phyloP scores from a whole-genome alignment of 208 protist species.

The Leishmania arabica region DNA sequence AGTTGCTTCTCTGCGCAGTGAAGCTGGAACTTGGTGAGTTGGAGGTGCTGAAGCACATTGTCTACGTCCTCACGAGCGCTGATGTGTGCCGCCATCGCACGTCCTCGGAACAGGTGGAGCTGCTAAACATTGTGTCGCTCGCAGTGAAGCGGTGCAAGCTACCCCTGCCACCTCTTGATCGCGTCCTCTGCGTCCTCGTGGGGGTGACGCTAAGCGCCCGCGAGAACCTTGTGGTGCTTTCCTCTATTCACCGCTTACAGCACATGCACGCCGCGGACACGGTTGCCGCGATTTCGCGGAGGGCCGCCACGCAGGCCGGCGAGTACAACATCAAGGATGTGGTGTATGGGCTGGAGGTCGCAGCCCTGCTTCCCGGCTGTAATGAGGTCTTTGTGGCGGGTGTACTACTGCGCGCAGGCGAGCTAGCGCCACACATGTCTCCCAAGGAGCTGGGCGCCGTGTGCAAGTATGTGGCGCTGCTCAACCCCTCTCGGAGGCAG shows the following conservation, averaged over 20 bases:
- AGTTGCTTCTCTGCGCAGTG: constrained; percentile 54
- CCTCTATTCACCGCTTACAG: constrained; percentile 60
- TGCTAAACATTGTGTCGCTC: constrained; percentile 58
- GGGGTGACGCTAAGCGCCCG: constrained; percentile 38
- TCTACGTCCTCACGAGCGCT: constrained; percentile 30
- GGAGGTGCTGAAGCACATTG: constrained; percentile 45
- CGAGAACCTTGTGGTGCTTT: constrained; percentile 66
- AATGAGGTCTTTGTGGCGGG: constrained; percentile 53
- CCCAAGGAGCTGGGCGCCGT: constrained; percentile 54
- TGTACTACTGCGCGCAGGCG: constrained; percentile 52
- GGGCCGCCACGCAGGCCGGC: constrained; percentile 34
- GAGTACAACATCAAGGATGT: constrained; percentile 73
- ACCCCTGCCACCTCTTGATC: constrained; percentile 48
- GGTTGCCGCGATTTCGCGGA: constrained; percentile 50
- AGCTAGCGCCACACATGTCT: constrained; percentile 41
- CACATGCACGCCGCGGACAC: constrained; percentile 43
- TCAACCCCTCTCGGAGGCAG: constrained; percentile 39
- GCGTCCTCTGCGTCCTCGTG: constrained; percentile 49
- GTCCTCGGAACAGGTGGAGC: constrained; percentile 35
- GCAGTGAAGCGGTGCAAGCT: constrained; percentile 76
- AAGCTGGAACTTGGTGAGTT: constrained; percentile 59
- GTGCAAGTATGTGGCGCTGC: constrained; percentile 77
- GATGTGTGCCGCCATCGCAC: constrained; percentile 29
- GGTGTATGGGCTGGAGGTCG: constrained; percentile 69
- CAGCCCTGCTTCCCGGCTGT: constrained; percentile 53